Evolutionary conservation across 2,329 filamentous ascomycete genomes (phyloP).

Genomic region (Fusarium nurragi): DNA sequence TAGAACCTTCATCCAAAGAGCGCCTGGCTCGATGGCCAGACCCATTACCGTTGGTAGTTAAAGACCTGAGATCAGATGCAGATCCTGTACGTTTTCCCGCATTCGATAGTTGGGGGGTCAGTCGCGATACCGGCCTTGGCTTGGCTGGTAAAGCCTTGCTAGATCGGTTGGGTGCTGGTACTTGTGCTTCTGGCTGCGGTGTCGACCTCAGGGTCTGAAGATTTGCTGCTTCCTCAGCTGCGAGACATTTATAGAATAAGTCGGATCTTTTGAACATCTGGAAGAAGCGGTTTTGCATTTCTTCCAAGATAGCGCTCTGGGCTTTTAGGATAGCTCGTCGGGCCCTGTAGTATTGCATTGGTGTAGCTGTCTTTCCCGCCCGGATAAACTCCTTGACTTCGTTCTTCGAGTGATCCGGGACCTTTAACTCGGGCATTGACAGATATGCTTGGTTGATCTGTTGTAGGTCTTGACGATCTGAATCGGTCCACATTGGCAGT

Average conservation of each 20-base stretch:
- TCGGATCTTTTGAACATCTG: slow-evolving; percentile 91
- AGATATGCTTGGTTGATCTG: slow-evolving; percentile 94
- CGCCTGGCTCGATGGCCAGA: slow-evolving; percentile 61
- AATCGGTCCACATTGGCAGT: slow-evolving; percentile 77
- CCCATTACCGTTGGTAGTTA: slow-evolving; percentile 51
- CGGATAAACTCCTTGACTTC: slow-evolving; percentile 81
- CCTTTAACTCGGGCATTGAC: slow-evolving; percentile 80
- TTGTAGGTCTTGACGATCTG: slow-evolving; percentile 86
- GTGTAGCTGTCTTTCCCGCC: slow-evolving; percentile 78
- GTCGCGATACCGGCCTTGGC: slow-evolving; percentile 55
- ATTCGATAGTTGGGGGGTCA: slow-evolving; percentile 51
- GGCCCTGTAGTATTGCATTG: slow-evolving; percentile 83
- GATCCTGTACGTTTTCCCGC: slow-evolving; percentile 58
- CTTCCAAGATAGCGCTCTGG: slow-evolving; percentile 84
- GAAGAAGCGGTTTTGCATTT: slow-evolving; percentile 83
- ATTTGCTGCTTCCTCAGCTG: slow-evolving; percentile 78
- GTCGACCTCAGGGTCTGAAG: slow-evolving; percentile 39
- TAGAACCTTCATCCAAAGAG: slow-evolving; percentile 73
- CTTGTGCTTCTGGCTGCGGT: slow-evolving; percentile 37
- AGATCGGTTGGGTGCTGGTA: slow-evolving; percentile 40
- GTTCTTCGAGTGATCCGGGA: slow-evolving; percentile 73
- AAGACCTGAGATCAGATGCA: slow-evolving; percentile 56
- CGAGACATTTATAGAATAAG: slow-evolving; percentile 94
- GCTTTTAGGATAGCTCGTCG: slow-evolving; percentile 82
- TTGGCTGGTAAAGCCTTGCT: slow-evolving; percentile 55